Percentiles rank a stretch among this genome's conserved stretches.
Evolutionary conservation across 2,329 filamentous ascomycete genomes (phyloP).

Genomic region (Leptosphaerulina australis): DNA sequence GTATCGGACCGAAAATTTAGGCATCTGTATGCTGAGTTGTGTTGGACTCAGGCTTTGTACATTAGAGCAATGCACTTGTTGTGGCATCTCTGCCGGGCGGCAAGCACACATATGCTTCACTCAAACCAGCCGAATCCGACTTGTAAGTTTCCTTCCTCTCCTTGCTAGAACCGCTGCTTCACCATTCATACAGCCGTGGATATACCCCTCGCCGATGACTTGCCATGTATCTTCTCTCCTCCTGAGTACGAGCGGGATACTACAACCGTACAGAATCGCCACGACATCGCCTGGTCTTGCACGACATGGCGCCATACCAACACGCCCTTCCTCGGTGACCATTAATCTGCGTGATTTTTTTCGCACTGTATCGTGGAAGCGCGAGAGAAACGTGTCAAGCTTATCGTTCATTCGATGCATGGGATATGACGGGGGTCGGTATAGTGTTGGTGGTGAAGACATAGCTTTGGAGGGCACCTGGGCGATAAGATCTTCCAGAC

Average conservation of each 20-base stretch:
- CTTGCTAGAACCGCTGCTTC: slow-evolving; percentile 25
- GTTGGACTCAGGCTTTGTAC: too few species aligned
- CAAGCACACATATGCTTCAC: not conserved
- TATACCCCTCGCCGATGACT: slow-evolving; percentile 39
- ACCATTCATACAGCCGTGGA: slow-evolving; percentile 39
- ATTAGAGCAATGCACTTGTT: too few species aligned
- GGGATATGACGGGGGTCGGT: slow-evolving; percentile 25
- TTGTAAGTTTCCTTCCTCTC: slow-evolving; percentile 15
- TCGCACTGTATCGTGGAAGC: slow-evolving; percentile 37
- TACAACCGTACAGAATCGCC: slow-evolving; percentile 44
- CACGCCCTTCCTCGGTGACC: slow-evolving; percentile 29
- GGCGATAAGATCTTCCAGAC: slow-evolving; percentile 24
- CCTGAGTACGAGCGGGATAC: slow-evolving; percentile 46
- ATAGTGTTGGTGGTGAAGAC: slow-evolving; percentile 15
- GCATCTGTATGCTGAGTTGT: too few species aligned
- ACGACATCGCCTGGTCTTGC: slow-evolving; percentile 38
- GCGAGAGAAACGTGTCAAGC: slow-evolving; percentile 33
- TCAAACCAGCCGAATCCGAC: slow-evolving; percentile 25
- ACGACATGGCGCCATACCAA: slow-evolving; percentile 41
- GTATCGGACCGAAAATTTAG: slow-evolving; percentile 23
- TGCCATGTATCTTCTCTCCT: slow-evolving; percentile 28
- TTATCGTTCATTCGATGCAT: slow-evolving; percentile 26
- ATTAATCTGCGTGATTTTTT: slow-evolving; percentile 42
- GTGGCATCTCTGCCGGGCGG: too few species aligned
- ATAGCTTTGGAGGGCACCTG: slow-evolving; percentile 7